phyloP scores from a whole-genome alignment of 2,329 filamentous ascomycete species.

The Monosporascus sp. region DNA sequence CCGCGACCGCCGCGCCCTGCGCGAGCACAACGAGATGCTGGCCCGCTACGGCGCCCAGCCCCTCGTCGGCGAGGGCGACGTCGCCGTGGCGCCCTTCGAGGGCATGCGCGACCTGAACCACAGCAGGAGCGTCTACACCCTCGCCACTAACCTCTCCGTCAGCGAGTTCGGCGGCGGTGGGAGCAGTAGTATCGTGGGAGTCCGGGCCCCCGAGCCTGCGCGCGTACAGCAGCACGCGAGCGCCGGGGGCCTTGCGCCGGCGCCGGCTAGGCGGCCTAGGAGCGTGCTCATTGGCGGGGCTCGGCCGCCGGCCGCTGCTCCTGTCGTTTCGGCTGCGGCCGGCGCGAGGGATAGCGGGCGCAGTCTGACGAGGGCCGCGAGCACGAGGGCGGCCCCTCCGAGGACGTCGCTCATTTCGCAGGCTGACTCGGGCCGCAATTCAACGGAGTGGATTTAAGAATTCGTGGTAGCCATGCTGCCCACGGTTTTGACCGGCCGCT shows the following conservation, averaged over 20 bases:
- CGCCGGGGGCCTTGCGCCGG: background rate
- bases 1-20: slow-evolving; percentile 2
- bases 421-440: background rate
- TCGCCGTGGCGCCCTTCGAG: slow-evolving; percentile 9
- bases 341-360: background rate
- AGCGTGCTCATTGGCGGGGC: background rate
- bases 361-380: background rate
- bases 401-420: background rate
- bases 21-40: slow-evolving; percentile 22
- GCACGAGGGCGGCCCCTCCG: background rate
- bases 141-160: slow-evolving; percentile 1
- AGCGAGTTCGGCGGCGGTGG: background rate
- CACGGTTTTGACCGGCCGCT: background rate
- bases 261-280: background rate
- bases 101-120: slow-evolving; percentile 12
- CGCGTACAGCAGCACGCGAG: too few relatives aligned
- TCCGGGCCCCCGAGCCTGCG: too few relatives aligned
- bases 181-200: too few relatives aligned
- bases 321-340: background rate
- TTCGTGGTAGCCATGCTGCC: background rate
- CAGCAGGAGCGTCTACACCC: slow-evolving; percentile 15
- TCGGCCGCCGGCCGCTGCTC: background rate
- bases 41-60: slow-evolving; percentile 12
- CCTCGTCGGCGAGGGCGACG: background rate
- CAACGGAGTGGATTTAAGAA: background rate